A percentile compares a stretch with the other conserved stretches of the same genome.
Conservation (phyloP, 495 filamentous ascomycete genomes). For the Terfezia boudieri region DNA sequence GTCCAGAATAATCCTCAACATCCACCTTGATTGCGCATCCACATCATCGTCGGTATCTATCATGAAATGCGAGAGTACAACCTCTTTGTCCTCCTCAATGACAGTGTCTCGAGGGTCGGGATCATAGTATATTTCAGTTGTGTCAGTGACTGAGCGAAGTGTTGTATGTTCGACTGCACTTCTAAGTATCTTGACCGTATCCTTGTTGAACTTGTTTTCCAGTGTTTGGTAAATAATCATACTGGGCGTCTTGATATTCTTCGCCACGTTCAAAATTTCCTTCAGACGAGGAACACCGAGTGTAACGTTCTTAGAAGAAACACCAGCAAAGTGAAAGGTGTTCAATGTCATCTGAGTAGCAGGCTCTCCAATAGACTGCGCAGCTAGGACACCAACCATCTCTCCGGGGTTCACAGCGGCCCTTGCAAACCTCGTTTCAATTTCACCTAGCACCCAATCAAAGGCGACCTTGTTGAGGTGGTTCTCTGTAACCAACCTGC, state of each 20-base stretch:
- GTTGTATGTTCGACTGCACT: constrained; percentile 88
- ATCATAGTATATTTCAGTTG: constrained; percentile 94
- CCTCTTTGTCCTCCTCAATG: constrained; percentile 72
- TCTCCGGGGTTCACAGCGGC: constrained; percentile 73
- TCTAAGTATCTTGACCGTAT: constrained; percentile 64
- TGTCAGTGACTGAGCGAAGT: constrained; percentile 67
- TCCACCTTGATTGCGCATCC: constrained; percentile 71
- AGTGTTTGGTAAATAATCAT: constrained; percentile 78
- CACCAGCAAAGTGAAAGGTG: constrained; percentile 99
- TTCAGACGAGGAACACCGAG: constrained; percentile 97
- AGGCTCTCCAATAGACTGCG: constrained; percentile 95
- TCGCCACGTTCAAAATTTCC: constrained; percentile 94
- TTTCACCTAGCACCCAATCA: constrained; percentile 73
- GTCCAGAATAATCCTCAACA: constrained; percentile 83
- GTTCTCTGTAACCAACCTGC: constrained; percentile 62
- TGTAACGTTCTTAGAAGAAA: constrained; percentile 97
- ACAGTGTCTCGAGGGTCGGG: constrained; percentile 67
- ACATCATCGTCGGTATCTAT: constrained; percentile 63
- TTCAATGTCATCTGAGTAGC: constrained; percentile 99
- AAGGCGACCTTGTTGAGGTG: constrained; percentile 80
- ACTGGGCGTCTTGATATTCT: constrained; percentile 93
- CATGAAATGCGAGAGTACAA: constrained; percentile 93
- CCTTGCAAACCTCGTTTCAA: constrained; percentile 64
- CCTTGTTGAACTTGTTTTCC: constrained; percentile 35
- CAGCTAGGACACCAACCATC: constrained; percentile 96